Evolutionary conservation across 1,284 basidiomycete species (phyloP).

Genomic region (Malassezia globosa): DNA sequence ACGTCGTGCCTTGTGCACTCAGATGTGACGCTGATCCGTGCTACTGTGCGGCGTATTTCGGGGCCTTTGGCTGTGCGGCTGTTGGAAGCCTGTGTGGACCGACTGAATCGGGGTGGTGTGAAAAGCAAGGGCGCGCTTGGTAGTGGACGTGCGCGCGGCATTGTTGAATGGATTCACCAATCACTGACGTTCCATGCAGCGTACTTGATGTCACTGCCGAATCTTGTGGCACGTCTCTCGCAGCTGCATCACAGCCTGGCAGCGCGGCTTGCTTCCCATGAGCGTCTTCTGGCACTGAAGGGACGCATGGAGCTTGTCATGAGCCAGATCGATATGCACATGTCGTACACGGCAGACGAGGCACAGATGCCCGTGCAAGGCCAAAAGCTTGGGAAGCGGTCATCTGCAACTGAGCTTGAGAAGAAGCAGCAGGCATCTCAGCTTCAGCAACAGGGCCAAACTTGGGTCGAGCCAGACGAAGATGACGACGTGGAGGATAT

Average conservation of each 20-base stretch:
- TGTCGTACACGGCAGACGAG: slow-evolving; percentile 34
- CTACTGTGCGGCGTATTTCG: slow-evolving; percentile 76
- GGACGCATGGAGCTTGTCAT: slow-evolving; percentile 86
- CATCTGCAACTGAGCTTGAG: slow-evolving; percentile 11
- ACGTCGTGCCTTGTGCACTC: slow-evolving; percentile 79
- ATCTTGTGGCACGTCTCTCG: slow-evolving; percentile 69
- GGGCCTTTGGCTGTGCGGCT: slow-evolving; percentile 79
- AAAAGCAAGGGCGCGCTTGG: slow-evolving; percentile 32
- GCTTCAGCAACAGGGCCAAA: slow-evolving; percentile 24
- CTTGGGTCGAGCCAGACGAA: slow-evolving; percentile 30
- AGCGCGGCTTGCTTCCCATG: slow-evolving; percentile 67
- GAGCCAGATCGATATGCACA: slow-evolving; percentile 74
- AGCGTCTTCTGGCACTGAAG: slow-evolving; percentile 70
- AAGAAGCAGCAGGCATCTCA: slow-evolving; percentile 18
- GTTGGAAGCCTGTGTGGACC: slow-evolving; percentile 76
- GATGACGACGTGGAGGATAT: slow-evolving; percentile 33
- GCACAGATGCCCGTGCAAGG: slow-evolving; percentile 25
- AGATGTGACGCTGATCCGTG: slow-evolving; percentile 66
- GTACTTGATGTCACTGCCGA: slow-evolving; percentile 85
- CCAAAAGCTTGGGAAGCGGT: slow-evolving; percentile 23
- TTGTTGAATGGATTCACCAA: slow-evolving; percentile 79
- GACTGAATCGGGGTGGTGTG: slow-evolving; percentile 59
- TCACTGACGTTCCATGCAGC: slow-evolving; percentile 77
- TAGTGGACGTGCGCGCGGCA: slow-evolving; percentile 51
- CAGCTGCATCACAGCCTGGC: slow-evolving; percentile 72